Evolutionary conservation across 352 stramenopile genomes (phyloP).

Genomic region (Pythium diclinum): DNA sequence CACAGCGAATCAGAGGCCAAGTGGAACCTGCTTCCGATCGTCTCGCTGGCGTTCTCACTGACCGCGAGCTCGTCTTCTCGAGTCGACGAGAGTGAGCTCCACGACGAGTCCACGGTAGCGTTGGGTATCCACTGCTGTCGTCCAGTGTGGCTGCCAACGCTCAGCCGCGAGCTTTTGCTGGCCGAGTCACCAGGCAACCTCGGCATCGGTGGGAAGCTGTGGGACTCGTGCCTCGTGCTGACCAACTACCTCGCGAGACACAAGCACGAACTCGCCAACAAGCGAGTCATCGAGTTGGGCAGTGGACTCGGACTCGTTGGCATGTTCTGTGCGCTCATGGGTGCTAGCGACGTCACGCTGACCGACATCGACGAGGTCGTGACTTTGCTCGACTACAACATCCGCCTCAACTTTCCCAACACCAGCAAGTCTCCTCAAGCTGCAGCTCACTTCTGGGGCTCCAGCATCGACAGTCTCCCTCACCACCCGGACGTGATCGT

Average conservation of each 20-base stretch:
- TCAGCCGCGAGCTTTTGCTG: slow-evolving; percentile 58
- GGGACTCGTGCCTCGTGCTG: slow-evolving; percentile 78
- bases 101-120: background rate
- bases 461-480: slow-evolving; percentile 33
- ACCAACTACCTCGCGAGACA: slow-evolving; percentile 53
- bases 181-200: slow-evolving; percentile 73
- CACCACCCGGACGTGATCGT: slow-evolving; percentile 60
- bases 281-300: slow-evolving; percentile 67
- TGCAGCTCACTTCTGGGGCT: slow-evolving; percentile 57
- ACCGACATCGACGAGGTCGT: slow-evolving; percentile 79
- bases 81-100: background rate
- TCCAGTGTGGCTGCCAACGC: slow-evolving; percentile 43
- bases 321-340: slow-evolving; percentile 68
- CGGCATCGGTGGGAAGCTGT: slow-evolving; percentile 80
- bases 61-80: background rate
- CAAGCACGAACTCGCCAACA: slow-evolving; percentile 35
- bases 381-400: slow-evolving; percentile 74
- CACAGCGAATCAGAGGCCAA: slow-evolving; percentile 30
- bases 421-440: slow-evolving; percentile 17
- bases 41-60: slow-evolving; percentile 56
- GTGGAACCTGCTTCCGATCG: slow-evolving; percentile 65
- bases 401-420: slow-evolving; percentile 52
- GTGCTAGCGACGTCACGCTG: slow-evolving; percentile 46
- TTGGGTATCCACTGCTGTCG: slow-evolving; percentile 77
- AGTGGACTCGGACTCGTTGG: slow-evolving; percentile 74